Conservation (phyloP, 768 basidiomycete species). For the Crucibulum laeve region DNA sequence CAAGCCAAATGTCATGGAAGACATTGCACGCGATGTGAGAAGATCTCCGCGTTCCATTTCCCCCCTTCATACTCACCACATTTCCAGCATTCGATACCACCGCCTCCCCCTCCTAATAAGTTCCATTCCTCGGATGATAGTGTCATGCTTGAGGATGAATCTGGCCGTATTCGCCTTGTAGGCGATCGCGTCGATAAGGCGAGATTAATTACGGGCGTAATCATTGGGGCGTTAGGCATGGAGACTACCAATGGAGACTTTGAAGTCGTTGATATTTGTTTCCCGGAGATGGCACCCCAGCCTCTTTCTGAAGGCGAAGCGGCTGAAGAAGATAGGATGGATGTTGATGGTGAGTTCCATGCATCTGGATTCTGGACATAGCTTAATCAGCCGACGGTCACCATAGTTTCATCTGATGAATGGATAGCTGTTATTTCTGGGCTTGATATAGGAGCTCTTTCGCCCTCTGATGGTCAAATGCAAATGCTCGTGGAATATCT, state of each 20-base stretch:
- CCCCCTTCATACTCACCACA: constrained; percentile 3
- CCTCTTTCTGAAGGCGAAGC: constrained; percentile 20
- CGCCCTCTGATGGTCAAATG: constrained; percentile 63
- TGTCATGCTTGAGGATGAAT: constrained; percentile 94
- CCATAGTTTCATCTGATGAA: constrained; percentile 37
- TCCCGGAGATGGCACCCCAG: constrained; percentile 77
- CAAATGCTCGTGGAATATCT: constrained; percentile 92
- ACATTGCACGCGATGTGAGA: constrained; percentile 88
- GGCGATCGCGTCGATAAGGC: constrained; percentile 63
- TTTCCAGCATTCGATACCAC: constrained; percentile 79
- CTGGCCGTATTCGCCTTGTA: constrained; percentile 84
- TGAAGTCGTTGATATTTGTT: constrained; percentile 88
- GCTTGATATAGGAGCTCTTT: constrained; percentile 66
- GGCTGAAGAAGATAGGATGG: constrained; percentile 43
- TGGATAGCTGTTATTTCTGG: constrained; percentile 90
- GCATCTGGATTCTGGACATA: constrained; percentile 4
- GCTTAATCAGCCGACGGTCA: constrained; percentile 4
- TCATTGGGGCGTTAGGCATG: constrained; percentile 85
- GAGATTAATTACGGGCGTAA: constrained; percentile 84
- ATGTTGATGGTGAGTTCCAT: constrained; percentile 57
- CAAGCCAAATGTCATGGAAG: constrained; percentile 97
- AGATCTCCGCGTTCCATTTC: neutral
- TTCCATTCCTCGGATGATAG: constrained; percentile 74
- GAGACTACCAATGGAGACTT: constrained; percentile 91
- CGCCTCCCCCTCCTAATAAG: constrained; percentile 73